Evolutionary conservation across 495 filamentous ascomycete genomes (phyloP).

Genomic region (Letharia columbiana): DNA sequence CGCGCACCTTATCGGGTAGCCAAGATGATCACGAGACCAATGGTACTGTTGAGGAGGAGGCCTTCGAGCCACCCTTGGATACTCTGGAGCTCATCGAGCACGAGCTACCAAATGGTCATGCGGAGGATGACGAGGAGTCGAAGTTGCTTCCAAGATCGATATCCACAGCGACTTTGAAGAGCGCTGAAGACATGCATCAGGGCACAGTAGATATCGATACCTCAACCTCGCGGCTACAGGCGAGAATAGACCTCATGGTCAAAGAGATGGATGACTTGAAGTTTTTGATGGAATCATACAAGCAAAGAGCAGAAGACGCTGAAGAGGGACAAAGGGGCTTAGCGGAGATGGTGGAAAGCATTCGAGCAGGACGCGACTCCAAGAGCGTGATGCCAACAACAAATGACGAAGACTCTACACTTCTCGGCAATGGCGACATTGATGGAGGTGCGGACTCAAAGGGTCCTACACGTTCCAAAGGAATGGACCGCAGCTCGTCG

Average conservation of each 20-base stretch:
- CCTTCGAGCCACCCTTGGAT: constrained; percentile 31
- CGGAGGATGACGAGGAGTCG: constrained; percentile 17
- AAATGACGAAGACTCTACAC: constrained; percentile 8
- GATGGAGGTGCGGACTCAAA: neutral
- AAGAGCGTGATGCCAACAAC: neutral
- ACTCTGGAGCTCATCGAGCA: constrained; percentile 21
- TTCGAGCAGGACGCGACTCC: constrained; percentile 39
- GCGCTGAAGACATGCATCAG: constrained; percentile 36
- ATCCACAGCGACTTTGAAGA: constrained; percentile 26
- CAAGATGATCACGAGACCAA: constrained; percentile 23
- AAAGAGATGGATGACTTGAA: constrained; percentile 76
- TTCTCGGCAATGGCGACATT: neutral
- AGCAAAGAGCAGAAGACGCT: constrained; percentile 66
- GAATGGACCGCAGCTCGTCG: neutral
- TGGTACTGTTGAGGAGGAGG: constrained; percentile 26
- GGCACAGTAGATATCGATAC: constrained; percentile 35
- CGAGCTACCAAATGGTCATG: constrained; percentile 18
- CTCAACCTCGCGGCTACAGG: constrained; percentile 47
- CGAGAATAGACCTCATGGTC: constrained; percentile 68
- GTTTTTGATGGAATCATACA: constrained; percentile 68
- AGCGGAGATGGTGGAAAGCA: constrained; percentile 79
- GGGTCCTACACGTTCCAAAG: neutral
- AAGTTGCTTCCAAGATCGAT: constrained; percentile 28
- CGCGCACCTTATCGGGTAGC: constrained; percentile 53
- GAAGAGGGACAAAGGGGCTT: constrained; percentile 72